phyloP scores from a whole-genome alignment of 75 land plant genomes.

The Ceratopteris richardii region DNA sequence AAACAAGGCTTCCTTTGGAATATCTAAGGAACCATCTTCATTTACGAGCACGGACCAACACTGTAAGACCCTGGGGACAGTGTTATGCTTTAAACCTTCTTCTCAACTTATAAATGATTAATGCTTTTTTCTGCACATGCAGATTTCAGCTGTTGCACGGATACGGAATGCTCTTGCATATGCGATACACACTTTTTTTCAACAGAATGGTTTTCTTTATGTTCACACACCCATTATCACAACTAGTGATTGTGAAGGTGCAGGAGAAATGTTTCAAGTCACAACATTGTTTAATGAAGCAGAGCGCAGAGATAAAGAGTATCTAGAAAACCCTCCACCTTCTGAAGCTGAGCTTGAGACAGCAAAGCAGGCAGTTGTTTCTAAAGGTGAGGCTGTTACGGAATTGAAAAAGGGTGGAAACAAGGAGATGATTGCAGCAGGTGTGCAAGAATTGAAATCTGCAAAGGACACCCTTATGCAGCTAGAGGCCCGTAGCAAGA shows the following conservation, averaged over 20 bases:
- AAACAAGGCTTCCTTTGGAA: constrained; percentile 61
- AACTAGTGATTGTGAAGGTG: constrained; percentile 99
- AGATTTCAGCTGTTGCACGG: constrained; percentile 83
- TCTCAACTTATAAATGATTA: neutral
- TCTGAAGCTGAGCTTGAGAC: constrained; percentile 64
- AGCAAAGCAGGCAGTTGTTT: constrained; percentile 39
- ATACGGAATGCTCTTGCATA: constrained; percentile 82
- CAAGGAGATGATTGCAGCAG: constrained; percentile 46
- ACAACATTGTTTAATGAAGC: constrained; percentile 77
- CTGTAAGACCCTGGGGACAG: constrained; percentile 23
- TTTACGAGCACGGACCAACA: constrained; percentile 79
- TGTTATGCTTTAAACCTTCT: neutral
- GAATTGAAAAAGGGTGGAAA: constrained; percentile 50
- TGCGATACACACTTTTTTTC: constrained; percentile 89
- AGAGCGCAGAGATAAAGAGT: constrained; percentile 68
- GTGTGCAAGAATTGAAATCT: constrained; percentile 51
- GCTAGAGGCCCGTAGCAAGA: constrained; percentile 54
- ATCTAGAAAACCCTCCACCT: constrained; percentile 62
- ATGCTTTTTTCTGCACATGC: constrained; percentile 7
- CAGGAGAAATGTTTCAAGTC: constrained; percentile 99
- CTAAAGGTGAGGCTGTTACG: constrained; percentile 58
- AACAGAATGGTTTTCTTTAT: constrained; percentile 70
- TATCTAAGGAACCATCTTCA: constrained; percentile 57
- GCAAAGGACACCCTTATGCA: constrained; percentile 56
- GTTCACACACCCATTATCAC: constrained; percentile 95